A percentile compares a stretch with the other conserved stretches of the same genome.
phyloP scores from a whole-genome alignment of 1,284 basidiomycete species.

The Paramarasmius palmivorus region DNA sequence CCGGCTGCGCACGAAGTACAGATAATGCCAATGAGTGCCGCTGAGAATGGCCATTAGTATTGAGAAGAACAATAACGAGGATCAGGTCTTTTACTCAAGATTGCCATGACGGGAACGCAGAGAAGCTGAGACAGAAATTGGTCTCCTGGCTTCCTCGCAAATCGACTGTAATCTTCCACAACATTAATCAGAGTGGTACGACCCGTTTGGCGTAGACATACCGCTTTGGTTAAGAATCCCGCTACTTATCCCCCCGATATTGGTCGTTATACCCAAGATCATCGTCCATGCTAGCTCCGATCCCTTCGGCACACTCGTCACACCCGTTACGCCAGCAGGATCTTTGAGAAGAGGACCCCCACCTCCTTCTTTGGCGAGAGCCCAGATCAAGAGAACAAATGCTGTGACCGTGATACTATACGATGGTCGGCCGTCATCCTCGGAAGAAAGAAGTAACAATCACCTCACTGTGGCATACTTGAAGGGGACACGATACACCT shows the following conservation, averaged over 20 bases:
- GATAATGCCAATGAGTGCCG: slow-evolving; percentile 31
- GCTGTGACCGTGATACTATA: slow-evolving; percentile 29
- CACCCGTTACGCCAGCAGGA: slow-evolving; percentile 28
- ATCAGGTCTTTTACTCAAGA: no score
- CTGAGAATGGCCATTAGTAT: slow-evolving; percentile 25
- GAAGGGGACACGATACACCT: slow-evolving; percentile 14
- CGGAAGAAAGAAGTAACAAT: slow-evolving; percentile 21
- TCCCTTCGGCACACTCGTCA: slow-evolving; percentile 22
- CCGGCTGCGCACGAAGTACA: slow-evolving; percentile 32
- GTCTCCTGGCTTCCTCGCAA: slow-evolving; percentile 29
- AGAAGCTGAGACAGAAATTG: slow-evolving; percentile 33
- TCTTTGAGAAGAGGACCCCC: slow-evolving; percentile 29
- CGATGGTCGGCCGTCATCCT: slow-evolving; percentile 28
- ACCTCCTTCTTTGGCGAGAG: slow-evolving; percentile 32
- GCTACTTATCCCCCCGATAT: slow-evolving; percentile 32
- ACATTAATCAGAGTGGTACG: no score
- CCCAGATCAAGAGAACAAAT: slow-evolving; percentile 33
- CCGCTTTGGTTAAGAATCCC: slow-evolving; percentile 35
- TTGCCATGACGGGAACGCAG: slow-evolving; percentile 25
- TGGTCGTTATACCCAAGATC: slow-evolving; percentile 32
- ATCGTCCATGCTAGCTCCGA: slow-evolving; percentile 30
- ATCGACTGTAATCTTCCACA: slow-evolving; percentile 31
- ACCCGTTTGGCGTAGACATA: no score
- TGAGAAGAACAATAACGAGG: no score
- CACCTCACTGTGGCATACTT: neutral